Evolutionary conservation across 1,284 basidiomycete species (phyloP), one percentile per base, ranked within the genome.

Genomic region (Puccinia hordei): DNA sequence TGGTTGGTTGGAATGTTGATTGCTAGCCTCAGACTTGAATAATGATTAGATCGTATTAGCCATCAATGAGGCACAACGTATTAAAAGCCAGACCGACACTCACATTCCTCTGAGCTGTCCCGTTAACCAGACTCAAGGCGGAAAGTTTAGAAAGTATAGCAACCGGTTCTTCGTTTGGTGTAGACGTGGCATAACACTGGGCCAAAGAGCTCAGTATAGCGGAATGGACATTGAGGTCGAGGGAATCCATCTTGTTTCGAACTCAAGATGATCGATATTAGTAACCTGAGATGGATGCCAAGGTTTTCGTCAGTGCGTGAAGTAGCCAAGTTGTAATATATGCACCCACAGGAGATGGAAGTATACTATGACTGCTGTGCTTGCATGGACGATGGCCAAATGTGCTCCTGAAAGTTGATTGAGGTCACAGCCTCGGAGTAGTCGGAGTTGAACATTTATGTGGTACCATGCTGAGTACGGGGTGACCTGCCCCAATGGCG

Each of bases 171-270:
- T 68, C 68, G 46, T 61, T 38, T 22, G 78, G 55, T 30, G 76
- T 57, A 22, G 76, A 79, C 13, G 63, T 59, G 53, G 76, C 65
- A 55, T 80, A 80, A 38, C 55, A 80, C 55, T 80, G 78, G 15
- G 78, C 78, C 38, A 80, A 46, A 10, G 78, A 80, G 68, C 33
- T 80, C 51, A 80, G 51, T 27, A 80, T 80, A 35, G 78, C 78
- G 27, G 78, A 80, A 65, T 80, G 78, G 27, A 80, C 41, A 35
- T 80, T 80, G 24, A 80, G 49, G 41, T 80, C 78, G 59, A 80
- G 78, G 9, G 78, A 80, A 73, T 80, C 78, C 78, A 80, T 80
- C 12, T 12, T 66, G 38, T 35, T 35, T 41, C 27, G 46, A 49
- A 49, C 13, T 3, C 10, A 49, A 19, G 46, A 13, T 13, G 46